Base-by-base conservation (phyloP, 257 asterid species). In the Solanum corneliomulleri region DNA sequence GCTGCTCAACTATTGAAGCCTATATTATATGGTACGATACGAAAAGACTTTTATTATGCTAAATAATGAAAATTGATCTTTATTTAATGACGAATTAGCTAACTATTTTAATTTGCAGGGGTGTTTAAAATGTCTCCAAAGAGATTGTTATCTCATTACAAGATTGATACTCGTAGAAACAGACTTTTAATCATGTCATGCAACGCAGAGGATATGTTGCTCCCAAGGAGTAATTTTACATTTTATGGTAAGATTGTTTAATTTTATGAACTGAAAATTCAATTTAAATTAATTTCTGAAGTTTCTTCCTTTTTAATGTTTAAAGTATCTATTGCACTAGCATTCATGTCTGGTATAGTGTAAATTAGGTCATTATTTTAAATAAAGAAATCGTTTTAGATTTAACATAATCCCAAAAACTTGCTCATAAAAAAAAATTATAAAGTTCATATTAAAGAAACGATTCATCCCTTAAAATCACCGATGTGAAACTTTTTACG, bases 131-230 rank as follows among this genome's bases (percentile, higher is more conserved):
- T 96, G 99, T 92, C 97, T 64, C 93, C 96, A 0, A 97, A 95
- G 91, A 93, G 99, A 88, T 87, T 94, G 80, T 89, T 97, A 93
- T 95, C 99, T 21, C 99, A 97, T 91, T 97, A 95, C 89, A 96
- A 97, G 90, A 96, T 97, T 35, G 99, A 97, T 84, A 91, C 66
- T 4, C 89, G 72, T 68, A 92, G 98, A 88, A 91, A 95, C 21
- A 89, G 99, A 75, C 92, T 97, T 9, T 80, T 96, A 75, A 91
- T 96, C 89, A 90, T 93, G 96, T 94, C 99, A 81, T 95, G 99
- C 93, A 97, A 97, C 81, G 98, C 99, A 6, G 99, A 97, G 87
- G 99, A 97, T n/a, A 97, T 97, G 99, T 74, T 96, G 69, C 97
- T 97, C n/a, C 99, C 99, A 39, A 96, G 98, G 39, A 95, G 99